Percentiles rank a stretch among this genome's conserved stretches.
These are phyloP conservation scores for Sugiyamaella novakii DNA, from an alignment of 1,139 yeast species.

Conservation along the genomic window DNA sequence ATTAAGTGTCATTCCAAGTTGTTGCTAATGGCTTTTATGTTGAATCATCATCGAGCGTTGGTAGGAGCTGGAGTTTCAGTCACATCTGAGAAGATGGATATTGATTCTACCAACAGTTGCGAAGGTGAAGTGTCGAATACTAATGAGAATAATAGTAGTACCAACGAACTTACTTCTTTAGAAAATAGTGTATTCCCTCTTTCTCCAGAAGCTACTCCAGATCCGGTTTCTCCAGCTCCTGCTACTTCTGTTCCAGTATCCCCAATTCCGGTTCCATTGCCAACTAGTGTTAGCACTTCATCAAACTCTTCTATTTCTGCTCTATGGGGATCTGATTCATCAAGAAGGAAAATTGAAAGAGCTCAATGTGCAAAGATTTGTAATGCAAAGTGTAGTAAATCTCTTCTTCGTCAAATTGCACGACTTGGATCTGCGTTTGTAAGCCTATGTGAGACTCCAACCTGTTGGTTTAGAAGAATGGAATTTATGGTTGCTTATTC, in stretches of 20 bases:
- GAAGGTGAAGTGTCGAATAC: background rate
- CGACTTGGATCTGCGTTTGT: constrained; percentile 30
- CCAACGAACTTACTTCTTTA: constrained; percentile 5
- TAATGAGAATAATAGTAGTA: background rate
- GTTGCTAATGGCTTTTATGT: constrained; percentile 34
- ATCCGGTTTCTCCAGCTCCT: background rate
- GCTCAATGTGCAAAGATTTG: constrained; percentile 19
- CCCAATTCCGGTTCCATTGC: background rate
- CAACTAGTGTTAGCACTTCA: background rate
- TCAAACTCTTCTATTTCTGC: background rate
- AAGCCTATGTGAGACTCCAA: constrained; percentile 27
- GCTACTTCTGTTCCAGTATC: background rate
- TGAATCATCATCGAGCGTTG: constrained; percentile 28
- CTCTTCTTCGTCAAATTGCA: constrained; percentile 24
- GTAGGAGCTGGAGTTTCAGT: constrained; percentile 16
- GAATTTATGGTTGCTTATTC: constrained; percentile 32
- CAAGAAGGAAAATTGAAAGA: constrained; percentile 4
- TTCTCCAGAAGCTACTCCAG: constrained; percentile 1
- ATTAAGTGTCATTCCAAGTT: constrained; percentile 33
- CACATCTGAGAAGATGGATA: background rate
- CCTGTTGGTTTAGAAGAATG: constrained; percentile 29
- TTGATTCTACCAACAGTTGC: constrained; percentile 5
- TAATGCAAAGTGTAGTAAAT: constrained; percentile 20
- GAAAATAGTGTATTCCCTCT: constrained; percentile 12
- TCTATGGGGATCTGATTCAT: constrained; percentile 4